Evolutionary conservation across 1,284 basidiomycete genomes (phyloP).

Genomic region (Irpex lacteus): DNA sequence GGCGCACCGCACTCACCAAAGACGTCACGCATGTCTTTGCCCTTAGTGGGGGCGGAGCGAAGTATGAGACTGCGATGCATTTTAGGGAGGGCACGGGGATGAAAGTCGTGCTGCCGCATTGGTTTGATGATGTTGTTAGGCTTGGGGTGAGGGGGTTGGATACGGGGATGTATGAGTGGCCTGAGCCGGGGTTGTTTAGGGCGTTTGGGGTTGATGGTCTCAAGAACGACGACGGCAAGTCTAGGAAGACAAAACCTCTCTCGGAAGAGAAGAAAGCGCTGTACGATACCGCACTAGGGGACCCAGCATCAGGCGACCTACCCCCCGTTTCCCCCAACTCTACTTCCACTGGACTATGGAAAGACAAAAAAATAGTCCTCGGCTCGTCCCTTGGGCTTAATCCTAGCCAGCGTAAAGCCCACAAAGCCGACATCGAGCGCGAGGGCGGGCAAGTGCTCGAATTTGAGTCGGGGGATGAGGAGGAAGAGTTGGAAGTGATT

Average conservation of each 20-base stretch:
- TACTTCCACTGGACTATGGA: constrained; percentile 36
- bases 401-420: constrained; percentile 44
- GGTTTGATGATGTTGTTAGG: constrained; percentile 79
- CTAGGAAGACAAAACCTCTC: constrained; percentile 20
- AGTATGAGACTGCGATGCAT: constrained; percentile 64
- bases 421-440: constrained; percentile 55
- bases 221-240: constrained; percentile 19
- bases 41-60: constrained; percentile 44
- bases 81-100: constrained; percentile 52
- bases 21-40: constrained; percentile 88
- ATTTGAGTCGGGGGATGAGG: constrained; percentile 30
- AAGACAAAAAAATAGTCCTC: constrained; percentile 57
- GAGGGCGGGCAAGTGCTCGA: constrained; percentile 55
- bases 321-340: no score
- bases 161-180: constrained; percentile 70
- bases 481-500: constrained; percentile 35
- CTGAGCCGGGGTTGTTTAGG: constrained; percentile 53
- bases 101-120: constrained; percentile 71
- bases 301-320: constrained; percentile 5
- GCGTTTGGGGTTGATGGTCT: constrained; percentile 18
- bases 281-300: constrained; percentile 36
- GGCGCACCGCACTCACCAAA: constrained; percentile 68
- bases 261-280: constrained; percentile 42
- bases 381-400: constrained; percentile 52
- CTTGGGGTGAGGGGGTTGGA: constrained; percentile 56